Conservation (phyloP, 768 basidiomycete genomes). For the Hirschioporus abietinus region DNA sequence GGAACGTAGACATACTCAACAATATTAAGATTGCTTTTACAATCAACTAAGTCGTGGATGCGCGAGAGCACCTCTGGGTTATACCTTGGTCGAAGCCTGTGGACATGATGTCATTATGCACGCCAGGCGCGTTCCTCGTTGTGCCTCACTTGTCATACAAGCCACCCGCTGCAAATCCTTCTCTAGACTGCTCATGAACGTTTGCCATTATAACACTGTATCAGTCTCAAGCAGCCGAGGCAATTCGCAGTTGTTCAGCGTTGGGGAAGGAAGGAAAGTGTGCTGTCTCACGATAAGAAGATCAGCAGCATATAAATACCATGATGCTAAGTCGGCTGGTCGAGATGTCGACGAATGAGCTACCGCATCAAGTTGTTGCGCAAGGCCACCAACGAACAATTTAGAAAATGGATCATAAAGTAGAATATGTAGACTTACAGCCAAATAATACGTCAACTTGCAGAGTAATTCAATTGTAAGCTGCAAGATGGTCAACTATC, state of each 20-base stretch:
- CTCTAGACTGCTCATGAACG: background rate
- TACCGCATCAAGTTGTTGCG: no score
- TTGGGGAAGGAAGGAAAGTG: background rate
- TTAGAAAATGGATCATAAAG: no score
- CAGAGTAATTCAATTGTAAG: no score
- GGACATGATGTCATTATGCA: background rate
- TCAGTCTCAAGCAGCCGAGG: background rate
- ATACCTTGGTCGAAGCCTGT: background rate
- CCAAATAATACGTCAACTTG: no score
- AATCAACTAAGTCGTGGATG: background rate
- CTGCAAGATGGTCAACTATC: no score
- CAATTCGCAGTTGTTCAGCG: background rate
- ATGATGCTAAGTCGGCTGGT: no score
- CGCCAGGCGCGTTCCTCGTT: no score
- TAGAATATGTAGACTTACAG: no score
- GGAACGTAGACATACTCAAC: background rate
- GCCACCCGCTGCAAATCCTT: background rate
- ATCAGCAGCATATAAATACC: no score
- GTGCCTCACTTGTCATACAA: background rate
- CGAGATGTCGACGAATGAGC: no score
- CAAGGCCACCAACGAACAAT: no score
- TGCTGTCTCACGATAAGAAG: no score
- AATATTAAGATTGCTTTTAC: background rate
- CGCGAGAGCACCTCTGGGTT: background rate
- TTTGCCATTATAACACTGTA: background rate